Conservation (phyloP, 768 basidiomycete genomes). For the Pleurotus giganteus region DNA sequence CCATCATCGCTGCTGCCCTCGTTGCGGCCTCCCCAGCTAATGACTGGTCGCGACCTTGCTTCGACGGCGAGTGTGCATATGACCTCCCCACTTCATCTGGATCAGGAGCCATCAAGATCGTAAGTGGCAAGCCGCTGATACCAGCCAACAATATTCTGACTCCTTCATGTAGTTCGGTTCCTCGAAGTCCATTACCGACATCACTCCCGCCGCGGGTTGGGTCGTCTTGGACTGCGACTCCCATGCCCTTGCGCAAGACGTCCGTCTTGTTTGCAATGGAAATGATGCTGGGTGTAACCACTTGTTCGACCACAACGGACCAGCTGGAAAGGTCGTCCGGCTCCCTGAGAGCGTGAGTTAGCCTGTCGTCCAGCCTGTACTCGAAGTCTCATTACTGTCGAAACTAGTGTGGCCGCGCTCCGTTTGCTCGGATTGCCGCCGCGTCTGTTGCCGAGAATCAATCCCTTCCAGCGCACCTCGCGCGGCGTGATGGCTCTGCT, state of each 20-base stretch:
- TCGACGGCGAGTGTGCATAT: slow-evolving; percentile 7
- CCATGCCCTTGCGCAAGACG: slow-evolving; percentile 8
- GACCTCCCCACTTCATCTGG: slow-evolving; percentile 1
- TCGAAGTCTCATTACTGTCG: not conserved
- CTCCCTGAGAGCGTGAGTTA: slow-evolving; percentile 47
- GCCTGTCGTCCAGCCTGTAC: not conserved
- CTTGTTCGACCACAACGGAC: slow-evolving; percentile 34
- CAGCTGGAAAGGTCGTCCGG: slow-evolving; percentile 50
- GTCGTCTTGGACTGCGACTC: slow-evolving; percentile 6
- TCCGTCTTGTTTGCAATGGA: slow-evolving; percentile 10
- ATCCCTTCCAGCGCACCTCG: slow-evolving; percentile 25
- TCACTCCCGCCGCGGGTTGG: slow-evolving; percentile 8
- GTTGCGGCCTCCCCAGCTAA: slow-evolving; percentile 4
- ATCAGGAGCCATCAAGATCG: slow-evolving; percentile 3
- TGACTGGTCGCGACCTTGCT: slow-evolving; percentile 6
- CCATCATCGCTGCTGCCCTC: slow-evolving; percentile 7
- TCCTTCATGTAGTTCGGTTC: not conserved
- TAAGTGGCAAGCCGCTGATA: not conserved
- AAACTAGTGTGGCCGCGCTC: slow-evolving; percentile 10
- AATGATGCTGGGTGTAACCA: slow-evolving; percentile 34
- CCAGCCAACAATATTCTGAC: not conserved
- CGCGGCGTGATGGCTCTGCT: slow-evolving; percentile 21
- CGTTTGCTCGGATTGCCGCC: slow-evolving; percentile 28
- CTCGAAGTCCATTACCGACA: slow-evolving; percentile 6
- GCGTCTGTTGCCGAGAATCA: slow-evolving; percentile 36